A percentile compares a stretch with the other conserved stretches of the same genome.
Conservation (phyloP, 768 basidiomycete genomes). For the Boletus rubescentipes region DNA sequence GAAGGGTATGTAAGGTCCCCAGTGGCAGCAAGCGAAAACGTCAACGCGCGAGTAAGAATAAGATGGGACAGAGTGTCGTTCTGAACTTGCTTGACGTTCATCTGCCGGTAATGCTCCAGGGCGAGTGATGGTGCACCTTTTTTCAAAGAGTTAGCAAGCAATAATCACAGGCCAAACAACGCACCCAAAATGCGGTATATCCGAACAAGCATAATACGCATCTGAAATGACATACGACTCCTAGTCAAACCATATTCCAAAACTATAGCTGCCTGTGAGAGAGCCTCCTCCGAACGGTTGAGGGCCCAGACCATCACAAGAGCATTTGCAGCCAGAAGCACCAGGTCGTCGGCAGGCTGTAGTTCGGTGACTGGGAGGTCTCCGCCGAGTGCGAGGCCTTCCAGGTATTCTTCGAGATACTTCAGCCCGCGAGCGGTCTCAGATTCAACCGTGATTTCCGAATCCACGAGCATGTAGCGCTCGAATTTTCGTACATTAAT, state of each 20-base stretch:
- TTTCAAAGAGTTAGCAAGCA: not conserved
- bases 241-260: constrained; percentile 70
- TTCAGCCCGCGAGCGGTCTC: constrained; percentile 53
- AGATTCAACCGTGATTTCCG: constrained; percentile 53
- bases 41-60: constrained; percentile 71
- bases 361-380: constrained; percentile 72
- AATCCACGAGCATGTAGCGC: constrained; percentile 53
- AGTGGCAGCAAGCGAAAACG: constrained; percentile 72
- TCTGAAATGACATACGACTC: constrained; percentile 79
- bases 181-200: constrained; percentile 81
- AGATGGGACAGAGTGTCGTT: constrained; percentile 88
- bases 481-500: constrained; percentile 78
- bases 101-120: constrained; percentile 72
- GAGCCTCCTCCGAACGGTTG: constrained; percentile 51
- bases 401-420: constrained; percentile 62
- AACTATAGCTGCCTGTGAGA: constrained; percentile 62
- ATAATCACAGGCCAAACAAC: constrained; percentile 7
- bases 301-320: constrained; percentile 64
- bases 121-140: constrained; percentile 74
- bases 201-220: constrained; percentile 73
- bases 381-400: constrained; percentile 64
- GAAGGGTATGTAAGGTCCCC: constrained; percentile 76
- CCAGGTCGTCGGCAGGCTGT: constrained; percentile 86
- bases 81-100: constrained; percentile 84
- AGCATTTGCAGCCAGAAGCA: constrained; percentile 68